Percentiles rank a stretch among this genome's conserved stretches.
phyloP scores from a whole-genome alignment of 2,329 filamentous ascomycete genomes.

The Colletotrichum lindemuthianum region DNA sequence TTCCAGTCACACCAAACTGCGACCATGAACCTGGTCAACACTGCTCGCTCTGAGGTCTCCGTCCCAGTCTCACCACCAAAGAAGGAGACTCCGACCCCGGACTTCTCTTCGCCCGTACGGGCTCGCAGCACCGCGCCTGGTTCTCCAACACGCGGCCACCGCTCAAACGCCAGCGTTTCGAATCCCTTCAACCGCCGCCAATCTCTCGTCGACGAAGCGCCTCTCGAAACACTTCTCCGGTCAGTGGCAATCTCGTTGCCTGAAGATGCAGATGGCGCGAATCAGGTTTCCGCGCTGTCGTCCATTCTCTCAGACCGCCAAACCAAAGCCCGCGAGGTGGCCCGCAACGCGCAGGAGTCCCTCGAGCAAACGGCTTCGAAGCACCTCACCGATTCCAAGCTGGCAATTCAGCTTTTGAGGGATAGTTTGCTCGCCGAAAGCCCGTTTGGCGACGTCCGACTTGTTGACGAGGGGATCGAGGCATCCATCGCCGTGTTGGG shows the following conservation, averaged over 20 bases:
- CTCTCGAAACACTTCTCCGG: slow-evolving; percentile 60
- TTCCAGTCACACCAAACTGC: slow-evolving; percentile 58
- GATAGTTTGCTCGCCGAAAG: slow-evolving; percentile 65
- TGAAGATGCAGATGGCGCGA: slow-evolving; percentile 40
- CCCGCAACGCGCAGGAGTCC: slow-evolving; percentile 57
- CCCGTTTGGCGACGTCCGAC: slow-evolving; percentile 54
- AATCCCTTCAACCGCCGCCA: slow-evolving; percentile 41
- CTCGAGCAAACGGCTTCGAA: slow-evolving; percentile 57
- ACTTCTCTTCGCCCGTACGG: slow-evolving; percentile 49
- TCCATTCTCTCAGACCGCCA: slow-evolving; percentile 52
- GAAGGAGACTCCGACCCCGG: slow-evolving; percentile 38
- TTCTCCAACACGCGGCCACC: slow-evolving; percentile 47
- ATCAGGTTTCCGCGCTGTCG: slow-evolving; percentile 45
- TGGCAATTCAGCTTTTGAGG: slow-evolving; percentile 59
- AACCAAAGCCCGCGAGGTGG: slow-evolving; percentile 55
- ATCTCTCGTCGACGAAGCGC: slow-evolving; percentile 49
- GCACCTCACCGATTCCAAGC: slow-evolving; percentile 58
- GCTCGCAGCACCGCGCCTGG: slow-evolving; percentile 36
- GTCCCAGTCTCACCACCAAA: slow-evolving; percentile 37
- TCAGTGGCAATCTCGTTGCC: slow-evolving; percentile 57
- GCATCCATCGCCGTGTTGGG: slow-evolving; percentile 57
- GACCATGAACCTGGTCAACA: slow-evolving; percentile 50
- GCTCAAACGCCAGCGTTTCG: slow-evolving; percentile 40
- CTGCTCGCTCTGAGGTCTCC: slow-evolving; percentile 56
- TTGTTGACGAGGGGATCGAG: slow-evolving; percentile 65